Evolutionary conservation across 495 filamentous ascomycete genomes (phyloP).

Genomic region (Hypoxylon lienhwacheense): DNA sequence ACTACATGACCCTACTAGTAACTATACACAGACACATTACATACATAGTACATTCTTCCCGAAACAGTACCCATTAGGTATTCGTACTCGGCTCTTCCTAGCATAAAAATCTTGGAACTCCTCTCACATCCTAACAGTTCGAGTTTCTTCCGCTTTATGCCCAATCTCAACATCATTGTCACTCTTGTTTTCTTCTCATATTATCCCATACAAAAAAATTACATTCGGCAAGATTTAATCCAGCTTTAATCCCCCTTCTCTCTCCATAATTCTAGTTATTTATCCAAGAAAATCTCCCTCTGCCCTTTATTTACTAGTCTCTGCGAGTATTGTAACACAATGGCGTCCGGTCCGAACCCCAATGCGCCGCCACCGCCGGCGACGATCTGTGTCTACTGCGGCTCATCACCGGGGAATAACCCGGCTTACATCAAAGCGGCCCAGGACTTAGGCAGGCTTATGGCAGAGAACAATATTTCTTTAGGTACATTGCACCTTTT

Average conservation of each 20-base stretch:
- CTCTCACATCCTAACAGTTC: neutral
- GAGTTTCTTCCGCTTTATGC: conserved; percentile 12
- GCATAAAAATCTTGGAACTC: neutral
- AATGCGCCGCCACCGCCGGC: conserved; percentile 43
- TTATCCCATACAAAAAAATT: neutral
- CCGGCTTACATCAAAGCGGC: conserved; percentile 74
- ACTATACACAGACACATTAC: conserved; percentile 19
- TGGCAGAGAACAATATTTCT: conserved; percentile 72
- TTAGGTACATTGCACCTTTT: conserved; percentile 52
- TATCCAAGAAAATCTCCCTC: neutral
- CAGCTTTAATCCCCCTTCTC: neutral
- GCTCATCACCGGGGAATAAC: conserved; percentile 68
- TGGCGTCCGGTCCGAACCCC: conserved; percentile 29
- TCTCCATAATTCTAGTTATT: neutral
- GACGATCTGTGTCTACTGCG: conserved; percentile 80
- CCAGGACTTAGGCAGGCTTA: conserved; percentile 68
- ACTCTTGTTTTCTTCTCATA: neutral
- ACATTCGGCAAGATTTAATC: conserved; percentile 1
- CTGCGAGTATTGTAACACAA: conserved; percentile 9
- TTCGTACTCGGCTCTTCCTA: conserved; percentile 9
- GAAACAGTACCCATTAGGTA: conserved; percentile 11
- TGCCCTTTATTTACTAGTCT: neutral
- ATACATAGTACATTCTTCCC: conserved; percentile 14
- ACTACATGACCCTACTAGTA: conserved; percentile 1
- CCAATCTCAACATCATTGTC: no score